Percentiles rank a stretch among this genome's conserved stretches.
Evolutionary conservation across 306 rosid genomes (phyloP).

Genomic region (Lathyrus oleraceus): DNA sequence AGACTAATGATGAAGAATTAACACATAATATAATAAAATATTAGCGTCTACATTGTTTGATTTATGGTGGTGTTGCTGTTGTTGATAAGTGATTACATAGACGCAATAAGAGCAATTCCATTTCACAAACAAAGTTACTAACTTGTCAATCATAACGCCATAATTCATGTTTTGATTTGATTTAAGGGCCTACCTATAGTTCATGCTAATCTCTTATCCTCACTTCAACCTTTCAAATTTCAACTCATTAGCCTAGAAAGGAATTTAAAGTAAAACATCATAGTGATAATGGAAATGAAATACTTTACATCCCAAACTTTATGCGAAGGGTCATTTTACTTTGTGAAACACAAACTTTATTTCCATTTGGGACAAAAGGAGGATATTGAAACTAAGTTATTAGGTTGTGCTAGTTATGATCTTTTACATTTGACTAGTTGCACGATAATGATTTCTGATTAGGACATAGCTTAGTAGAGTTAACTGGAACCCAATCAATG

Average conservation of each 20-base stretch:
- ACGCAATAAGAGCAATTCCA: slow-evolving; percentile 7
- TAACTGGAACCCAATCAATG: background rate
- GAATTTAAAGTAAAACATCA: background rate
- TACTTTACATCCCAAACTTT: background rate
- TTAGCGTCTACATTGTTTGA: too few species aligned
- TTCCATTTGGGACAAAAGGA: background rate
- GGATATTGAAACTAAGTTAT: background rate
- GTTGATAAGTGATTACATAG: slow-evolving; percentile 26
- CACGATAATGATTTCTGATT: background rate
- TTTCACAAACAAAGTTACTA: slow-evolving; percentile 6
- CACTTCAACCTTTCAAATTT: background rate
- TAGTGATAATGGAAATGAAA: background rate
- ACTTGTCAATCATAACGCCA: background rate
- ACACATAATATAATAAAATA: too few species aligned
- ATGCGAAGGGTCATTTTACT: background rate
- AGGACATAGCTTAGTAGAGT: background rate
- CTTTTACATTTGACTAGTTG: background rate
- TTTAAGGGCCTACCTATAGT: background rate
- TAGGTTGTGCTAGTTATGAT: background rate
- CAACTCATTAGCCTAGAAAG: background rate
- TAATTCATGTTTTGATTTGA: background rate
- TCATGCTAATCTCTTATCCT: background rate
- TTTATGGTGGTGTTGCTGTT: slow-evolving; percentile 1
- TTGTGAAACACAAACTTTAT: too few species aligned
- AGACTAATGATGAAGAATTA: too few species aligned